Evolutionary conservation across 2,329 filamentous ascomycete species (phyloP), one percentile per base, ranked within the genome.

Genomic region (Aureobasidium sp.): DNA sequence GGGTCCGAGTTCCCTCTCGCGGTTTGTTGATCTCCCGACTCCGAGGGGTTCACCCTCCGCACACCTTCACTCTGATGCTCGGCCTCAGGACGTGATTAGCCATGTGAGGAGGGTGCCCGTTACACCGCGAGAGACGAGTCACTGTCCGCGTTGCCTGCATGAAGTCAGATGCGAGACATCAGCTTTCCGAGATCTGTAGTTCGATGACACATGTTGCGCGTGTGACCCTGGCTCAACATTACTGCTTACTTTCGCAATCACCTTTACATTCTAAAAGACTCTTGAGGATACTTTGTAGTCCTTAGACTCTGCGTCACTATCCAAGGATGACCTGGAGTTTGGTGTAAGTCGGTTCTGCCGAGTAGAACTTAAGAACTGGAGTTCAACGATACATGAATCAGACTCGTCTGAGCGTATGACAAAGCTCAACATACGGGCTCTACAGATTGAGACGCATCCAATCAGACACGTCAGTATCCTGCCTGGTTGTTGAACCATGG

Each of bases 21-120:
- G 37, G 50, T 42, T 22, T 54, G 50, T 54, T 42, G 50, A 54
- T 54, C 37, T 54, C 50, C 50, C 50, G 50, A 54, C 14, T 54
- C 50, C 50, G 50, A 54, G 33, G n/a, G 15, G 15, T 31, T 17
- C 9, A n/a, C 2, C 11, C 39, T 42, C 39, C 39, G 39, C n/a
- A 39, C 37, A 39, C 19, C 4, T 29, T 29, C 24, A 24, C 15
- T 27, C 14, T 17, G 44, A 47, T 29, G 14, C 44, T 47, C 12
- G 8, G 17, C 44, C 7, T 42, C n/a, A 42, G 8, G 12, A 14
- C 12, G 11, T 19, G n/a, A 5, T n/a, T 19, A 11, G 9, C 9
- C 2, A n/a, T 15, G 8, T 40, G 37, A 40, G 37, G 8, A n/a
- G 2, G 2, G n/a, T 40, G 17, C 17, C 6, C 17, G 31, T 12